A percentile compares a stretch with the other conserved stretches of the same genome.
Conservation (phyloP, 2,329 filamentous ascomycete genomes). For the Colletotrichum eleusines region DNA sequence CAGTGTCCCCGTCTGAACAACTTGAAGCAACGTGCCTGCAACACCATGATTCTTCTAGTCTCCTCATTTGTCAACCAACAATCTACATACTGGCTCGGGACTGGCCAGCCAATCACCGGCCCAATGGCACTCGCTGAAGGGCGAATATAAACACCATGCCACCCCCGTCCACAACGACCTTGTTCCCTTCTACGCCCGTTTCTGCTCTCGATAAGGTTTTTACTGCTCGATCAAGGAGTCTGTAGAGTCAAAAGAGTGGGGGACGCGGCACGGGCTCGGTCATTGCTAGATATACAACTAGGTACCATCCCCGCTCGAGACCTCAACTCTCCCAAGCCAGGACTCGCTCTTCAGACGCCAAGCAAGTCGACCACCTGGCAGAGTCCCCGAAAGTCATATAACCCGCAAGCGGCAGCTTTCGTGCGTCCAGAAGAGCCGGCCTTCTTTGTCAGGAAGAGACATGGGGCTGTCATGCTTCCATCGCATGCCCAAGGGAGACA, state of each 20-base stretch:
- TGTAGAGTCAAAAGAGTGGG: slow-evolving; percentile 2
- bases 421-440: no score
- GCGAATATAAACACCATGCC: background rate
- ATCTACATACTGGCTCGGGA: no score
- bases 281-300: background rate
- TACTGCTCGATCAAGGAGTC: background rate
- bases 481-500: background rate
- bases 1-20: background rate
- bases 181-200: background rate
- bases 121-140: no score
- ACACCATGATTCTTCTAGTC: background rate
- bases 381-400: background rate
- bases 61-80: background rate
- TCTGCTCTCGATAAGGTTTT: background rate
- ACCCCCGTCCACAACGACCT: no score
- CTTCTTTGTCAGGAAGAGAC: background rate
- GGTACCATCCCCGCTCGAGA: background rate
- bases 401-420: background rate
- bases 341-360: background rate
- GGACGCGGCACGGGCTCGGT: background rate
- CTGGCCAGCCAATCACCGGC: no score
- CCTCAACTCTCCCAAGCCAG: no score
- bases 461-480: slow-evolving; percentile 8
- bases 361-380: no score
- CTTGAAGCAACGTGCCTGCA: background rate